Conservation (phyloP, 306 rosid species). For the Benincasa hispida region DNA sequence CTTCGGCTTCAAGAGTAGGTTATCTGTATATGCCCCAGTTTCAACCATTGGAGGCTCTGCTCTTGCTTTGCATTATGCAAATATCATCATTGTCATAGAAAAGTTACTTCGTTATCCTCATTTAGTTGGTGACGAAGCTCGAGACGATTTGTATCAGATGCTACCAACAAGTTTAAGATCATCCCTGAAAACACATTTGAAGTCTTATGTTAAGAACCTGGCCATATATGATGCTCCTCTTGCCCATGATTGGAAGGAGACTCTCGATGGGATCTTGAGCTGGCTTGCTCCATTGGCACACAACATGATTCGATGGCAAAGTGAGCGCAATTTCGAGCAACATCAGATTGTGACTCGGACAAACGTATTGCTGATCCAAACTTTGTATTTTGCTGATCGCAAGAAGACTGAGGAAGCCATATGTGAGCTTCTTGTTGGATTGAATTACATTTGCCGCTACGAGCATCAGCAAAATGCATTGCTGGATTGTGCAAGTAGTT, state of each 20-base stretch:
- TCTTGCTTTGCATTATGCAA: conserved; percentile 88
- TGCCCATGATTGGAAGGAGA: conserved; percentile 91
- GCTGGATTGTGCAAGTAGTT: conserved; percentile 80
- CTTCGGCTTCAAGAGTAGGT: conserved; percentile 47
- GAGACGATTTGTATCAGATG: conserved; percentile 85
- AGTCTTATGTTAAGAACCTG: conserved; percentile 62
- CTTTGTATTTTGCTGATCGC: conserved; percentile 72
- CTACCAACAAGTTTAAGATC: conserved; percentile 70
- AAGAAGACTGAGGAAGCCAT: conserved; percentile 72
- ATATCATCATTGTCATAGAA: conserved; percentile 70
- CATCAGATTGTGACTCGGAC: conserved; percentile 57
- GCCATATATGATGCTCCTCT: conserved; percentile 97
- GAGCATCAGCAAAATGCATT: conserved; percentile 92
- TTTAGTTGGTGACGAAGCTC: conserved; percentile 83
- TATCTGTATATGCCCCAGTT: conserved; percentile 51
- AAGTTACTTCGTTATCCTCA: conserved; percentile 85
- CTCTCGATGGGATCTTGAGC: conserved; percentile 54
- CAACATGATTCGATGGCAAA: conserved; percentile 94
- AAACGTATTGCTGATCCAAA: conserved; percentile 72
- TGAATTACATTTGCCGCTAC: conserved; percentile 87
- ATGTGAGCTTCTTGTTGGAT: conserved; percentile 73
- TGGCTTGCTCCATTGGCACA: conserved; percentile 90
- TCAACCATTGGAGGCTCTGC: conserved; percentile 90
- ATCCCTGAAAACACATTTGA: conserved; percentile 58
- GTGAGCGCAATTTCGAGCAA: conserved; percentile 87